Evolutionary conservation across 306 rosid genomes (phyloP).

Genomic region (Rosa chinensis): DNA sequence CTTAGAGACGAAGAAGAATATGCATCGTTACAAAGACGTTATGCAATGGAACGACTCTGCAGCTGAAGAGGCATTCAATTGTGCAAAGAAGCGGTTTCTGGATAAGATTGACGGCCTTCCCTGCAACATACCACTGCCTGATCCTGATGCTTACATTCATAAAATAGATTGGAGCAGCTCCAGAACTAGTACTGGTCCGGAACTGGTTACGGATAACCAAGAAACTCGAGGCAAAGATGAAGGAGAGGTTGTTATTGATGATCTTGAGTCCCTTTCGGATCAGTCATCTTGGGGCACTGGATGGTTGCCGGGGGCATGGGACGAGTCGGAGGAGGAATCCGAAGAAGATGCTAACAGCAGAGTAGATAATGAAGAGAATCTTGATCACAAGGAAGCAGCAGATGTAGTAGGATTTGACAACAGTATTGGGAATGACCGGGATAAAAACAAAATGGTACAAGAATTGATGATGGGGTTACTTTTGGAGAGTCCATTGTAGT

Average conservation of each 20-base stretch:
- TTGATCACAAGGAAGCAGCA: constrained; percentile 20
- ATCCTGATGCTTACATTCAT: constrained; percentile 58
- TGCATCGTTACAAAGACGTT: constrained; percentile 44
- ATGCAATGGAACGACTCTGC: constrained; percentile 84
- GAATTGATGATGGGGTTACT: background rate
- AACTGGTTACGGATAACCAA: constrained; percentile 42
- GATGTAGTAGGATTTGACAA: constrained; percentile 20
- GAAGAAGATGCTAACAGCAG: constrained; percentile 25
- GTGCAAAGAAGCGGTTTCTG: constrained; percentile 68
- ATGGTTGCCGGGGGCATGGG: constrained; percentile 27
- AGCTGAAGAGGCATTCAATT: constrained; percentile 64
- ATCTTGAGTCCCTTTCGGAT: constrained; percentile 33
- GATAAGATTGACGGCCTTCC: constrained; percentile 47
- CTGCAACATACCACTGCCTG: constrained; percentile 52
- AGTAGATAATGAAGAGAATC: constrained; percentile 22
- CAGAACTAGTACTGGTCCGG: constrained; percentile 35
- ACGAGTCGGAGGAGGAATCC: constrained; percentile 32
- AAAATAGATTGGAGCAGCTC: constrained; percentile 61
- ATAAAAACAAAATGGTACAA: background rate
- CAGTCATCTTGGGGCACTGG: constrained; percentile 37
- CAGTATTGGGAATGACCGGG: background rate
- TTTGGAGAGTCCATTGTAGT: background rate
- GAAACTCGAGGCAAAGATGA: background rate
- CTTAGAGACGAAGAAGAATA: constrained; percentile 52
- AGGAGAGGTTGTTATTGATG: constrained; percentile 31